A percentile compares a stretch with the other conserved stretches of the same genome.
phyloP scores from a whole-genome alignment of 148 eudicot species.

The Arctostaphylos glauca region DNA sequence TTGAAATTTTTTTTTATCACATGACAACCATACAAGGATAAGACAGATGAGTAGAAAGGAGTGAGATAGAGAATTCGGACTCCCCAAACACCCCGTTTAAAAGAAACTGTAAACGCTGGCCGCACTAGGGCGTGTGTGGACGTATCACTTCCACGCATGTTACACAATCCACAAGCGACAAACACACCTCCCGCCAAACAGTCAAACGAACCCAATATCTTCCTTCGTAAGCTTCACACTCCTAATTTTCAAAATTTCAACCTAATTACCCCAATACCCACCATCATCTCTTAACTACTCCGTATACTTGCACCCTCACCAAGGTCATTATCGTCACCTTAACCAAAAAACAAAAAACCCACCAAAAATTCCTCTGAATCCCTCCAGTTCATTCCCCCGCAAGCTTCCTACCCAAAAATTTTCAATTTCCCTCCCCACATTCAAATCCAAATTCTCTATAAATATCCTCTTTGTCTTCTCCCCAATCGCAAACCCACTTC shows the following conservation, averaged over 20 bases:
- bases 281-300: neutral
- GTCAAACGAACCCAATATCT: neutral
- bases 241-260: neutral
- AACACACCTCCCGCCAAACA: neutral
- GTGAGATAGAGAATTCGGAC: too few relatives aligned
- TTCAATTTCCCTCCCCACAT: constrained; percentile 4
- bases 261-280: neutral
- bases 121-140: neutral
- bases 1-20: too few relatives aligned
- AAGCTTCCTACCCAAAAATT: constrained; percentile 11
- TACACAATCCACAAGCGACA: neutral
- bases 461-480: too few relatives aligned
- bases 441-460: neutral
- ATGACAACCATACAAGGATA: too few relatives aligned
- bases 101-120: too few relatives aligned
- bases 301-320: neutral
- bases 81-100: too few relatives aligned
- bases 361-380: neutral
- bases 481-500: neutral
- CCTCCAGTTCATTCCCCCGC: constrained; percentile 14
- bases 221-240: neutral
- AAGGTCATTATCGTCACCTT: neutral
- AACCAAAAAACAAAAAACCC: too few relatives aligned
- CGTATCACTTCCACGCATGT: neutral
- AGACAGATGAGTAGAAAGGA: too few relatives aligned